Evolutionary conservation across 1,284 basidiomycete genomes (phyloP).

Genomic region (Hemileia vastatrix): DNA sequence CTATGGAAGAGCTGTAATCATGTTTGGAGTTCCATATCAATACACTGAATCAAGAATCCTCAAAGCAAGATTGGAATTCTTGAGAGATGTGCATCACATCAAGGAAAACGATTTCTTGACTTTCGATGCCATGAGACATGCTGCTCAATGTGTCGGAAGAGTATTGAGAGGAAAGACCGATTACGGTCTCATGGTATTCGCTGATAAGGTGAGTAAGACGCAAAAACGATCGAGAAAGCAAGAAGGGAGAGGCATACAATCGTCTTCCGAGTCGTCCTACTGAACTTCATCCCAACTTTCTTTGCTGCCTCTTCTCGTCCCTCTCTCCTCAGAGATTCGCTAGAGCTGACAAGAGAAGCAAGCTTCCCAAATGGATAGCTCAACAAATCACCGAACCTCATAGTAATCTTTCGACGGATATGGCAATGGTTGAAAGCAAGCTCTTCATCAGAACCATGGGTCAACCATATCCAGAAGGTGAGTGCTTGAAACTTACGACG

Average conservation of each 20-base stretch:
- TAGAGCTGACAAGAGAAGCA: constrained; percentile 41
- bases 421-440: constrained; percentile 43
- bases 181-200: constrained; percentile 44
- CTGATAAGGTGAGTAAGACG: constrained; percentile 30
- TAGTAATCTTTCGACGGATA: constrained; percentile 41
- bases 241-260: no score
- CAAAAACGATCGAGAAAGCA: background rate
- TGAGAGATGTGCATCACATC: constrained; percentile 42
- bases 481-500: no score
- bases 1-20: constrained; percentile 43
- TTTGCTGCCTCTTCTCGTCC: no score
- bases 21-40: constrained; percentile 45
- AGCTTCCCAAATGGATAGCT: constrained; percentile 44
- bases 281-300: background rate
- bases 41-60: constrained; percentile 44
- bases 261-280: background rate
- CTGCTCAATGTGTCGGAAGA: constrained; percentile 43
- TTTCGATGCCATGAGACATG: constrained; percentile 44
- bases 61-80: constrained; percentile 41
- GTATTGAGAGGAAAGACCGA: constrained; percentile 43
- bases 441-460: constrained; percentile 43
- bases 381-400: constrained; percentile 41
- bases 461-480: constrained; percentile 37
- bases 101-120: constrained; percentile 43
- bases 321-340: constrained; percentile 32